These are phyloP conservation scores for Zygoascus tannicola DNA, from an alignment of 805 yeast genomes.

Conservation along the genomic window DNA sequence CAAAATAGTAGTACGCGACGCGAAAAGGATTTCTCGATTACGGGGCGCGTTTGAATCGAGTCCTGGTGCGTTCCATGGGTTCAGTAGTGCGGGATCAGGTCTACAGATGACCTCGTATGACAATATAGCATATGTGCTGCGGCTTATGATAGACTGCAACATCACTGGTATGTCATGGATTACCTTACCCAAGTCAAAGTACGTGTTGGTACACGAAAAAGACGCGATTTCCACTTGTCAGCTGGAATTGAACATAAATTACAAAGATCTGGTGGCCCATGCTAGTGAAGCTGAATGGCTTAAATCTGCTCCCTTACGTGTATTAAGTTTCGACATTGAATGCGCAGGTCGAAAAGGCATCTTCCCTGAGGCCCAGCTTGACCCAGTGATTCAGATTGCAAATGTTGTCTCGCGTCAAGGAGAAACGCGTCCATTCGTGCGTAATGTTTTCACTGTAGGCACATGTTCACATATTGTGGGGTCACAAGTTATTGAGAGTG, in stretches of 20 bases:
- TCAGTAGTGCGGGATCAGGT: slow-evolving; percentile 37
- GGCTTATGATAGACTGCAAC: slow-evolving; percentile 87
- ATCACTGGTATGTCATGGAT: slow-evolving; percentile 97
- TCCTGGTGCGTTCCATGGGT: slow-evolving; percentile 55
- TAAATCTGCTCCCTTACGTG: slow-evolving; percentile 85
- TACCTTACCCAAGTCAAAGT: slow-evolving; percentile 70
- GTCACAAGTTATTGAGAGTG: slow-evolving; percentile 70
- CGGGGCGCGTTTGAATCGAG: slow-evolving; percentile 82
- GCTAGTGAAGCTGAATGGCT: slow-evolving; percentile 91
- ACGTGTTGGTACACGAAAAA: slow-evolving; percentile 32
- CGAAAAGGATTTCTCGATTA: slow-evolving; percentile 55
- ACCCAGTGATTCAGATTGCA: slow-evolving; percentile 95
- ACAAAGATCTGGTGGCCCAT: slow-evolving; percentile 62
- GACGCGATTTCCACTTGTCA: slow-evolving; percentile 67
- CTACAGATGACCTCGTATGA: slow-evolving; percentile 74
- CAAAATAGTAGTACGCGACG: slow-evolving; percentile 58
- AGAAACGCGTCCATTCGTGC: slow-evolving; percentile 69
- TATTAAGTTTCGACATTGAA: slow-evolving; percentile 92
- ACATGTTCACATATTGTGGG: slow-evolving; percentile 93
- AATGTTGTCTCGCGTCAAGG: slow-evolving; percentile 85
- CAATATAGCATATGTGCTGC: slow-evolving; percentile 73
- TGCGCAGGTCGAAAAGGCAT: slow-evolving; percentile 97
- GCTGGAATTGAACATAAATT: slow-evolving; percentile 66
- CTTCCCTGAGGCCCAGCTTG: slow-evolving; percentile 89
- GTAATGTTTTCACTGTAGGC: slow-evolving; percentile 89